Conservation (phyloP, 331 rosid species). For the Quercus tomentella region DNA sequence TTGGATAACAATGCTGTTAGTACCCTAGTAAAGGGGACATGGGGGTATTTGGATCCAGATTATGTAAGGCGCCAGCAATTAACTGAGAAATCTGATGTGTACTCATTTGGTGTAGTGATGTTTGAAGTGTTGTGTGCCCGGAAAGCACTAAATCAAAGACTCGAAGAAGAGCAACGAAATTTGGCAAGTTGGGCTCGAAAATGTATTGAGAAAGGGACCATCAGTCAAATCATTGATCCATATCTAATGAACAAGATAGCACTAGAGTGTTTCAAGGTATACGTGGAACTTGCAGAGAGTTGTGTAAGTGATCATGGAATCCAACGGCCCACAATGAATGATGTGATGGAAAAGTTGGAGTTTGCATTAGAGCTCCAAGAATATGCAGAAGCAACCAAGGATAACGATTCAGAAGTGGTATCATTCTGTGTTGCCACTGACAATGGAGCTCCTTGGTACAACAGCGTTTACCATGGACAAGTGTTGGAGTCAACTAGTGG, state of each 20-base stretch:
- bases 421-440: too few species aligned
- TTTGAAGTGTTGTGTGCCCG: constrained; percentile 11
- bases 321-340: constrained; percentile 26
- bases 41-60: constrained; percentile 20
- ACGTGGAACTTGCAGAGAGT: constrained; percentile 10
- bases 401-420: too few species aligned
- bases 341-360: neutral
- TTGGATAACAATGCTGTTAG: neutral
- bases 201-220: neutral
- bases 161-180: too few species aligned
- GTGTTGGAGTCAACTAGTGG: too few species aligned
- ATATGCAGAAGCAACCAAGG: too few species aligned
- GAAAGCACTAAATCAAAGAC: neutral
- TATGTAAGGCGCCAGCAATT: neutral
- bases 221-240: constrained; percentile 18
- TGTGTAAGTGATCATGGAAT: constrained; percentile 9
- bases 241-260: constrained; percentile 18
- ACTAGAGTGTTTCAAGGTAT: constrained; percentile 14
- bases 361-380: too few species aligned
- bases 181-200: too few species aligned
- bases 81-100: constrained; percentile 17
- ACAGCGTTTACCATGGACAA: too few species aligned
- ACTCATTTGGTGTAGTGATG: constrained; percentile 15
- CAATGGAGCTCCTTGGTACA: too few species aligned
- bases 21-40: constrained; percentile 15